Evolutionary conservation across 441 rosid genomes (phyloP).

Genomic region (Eugenia klotzschiana): DNA sequence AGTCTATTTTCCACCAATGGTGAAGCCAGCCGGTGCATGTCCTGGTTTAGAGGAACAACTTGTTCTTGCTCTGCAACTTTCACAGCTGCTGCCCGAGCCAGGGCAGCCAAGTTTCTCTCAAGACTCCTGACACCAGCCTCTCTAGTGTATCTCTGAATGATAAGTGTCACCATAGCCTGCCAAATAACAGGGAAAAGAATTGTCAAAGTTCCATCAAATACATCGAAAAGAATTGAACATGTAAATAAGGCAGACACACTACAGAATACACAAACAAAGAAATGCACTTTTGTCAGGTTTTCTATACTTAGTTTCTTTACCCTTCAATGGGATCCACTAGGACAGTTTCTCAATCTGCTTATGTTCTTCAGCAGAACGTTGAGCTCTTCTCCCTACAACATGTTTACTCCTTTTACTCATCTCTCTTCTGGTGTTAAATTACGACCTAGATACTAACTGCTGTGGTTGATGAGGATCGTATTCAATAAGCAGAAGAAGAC

Average conservation of each 20-base stretch:
- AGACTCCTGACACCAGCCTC: conserved; percentile 93
- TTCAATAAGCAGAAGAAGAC: background rate
- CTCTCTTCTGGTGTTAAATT: background rate
- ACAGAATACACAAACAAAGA: background rate
- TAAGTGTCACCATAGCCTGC: conserved; percentile 72
- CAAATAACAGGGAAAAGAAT: background rate
- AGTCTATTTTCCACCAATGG: conserved; percentile 76
- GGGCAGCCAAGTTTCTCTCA: conserved; percentile 86
- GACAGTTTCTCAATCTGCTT: background rate
- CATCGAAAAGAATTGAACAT: background rate
- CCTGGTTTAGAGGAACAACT: conserved; percentile 58
- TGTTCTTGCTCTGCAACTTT: conserved; percentile 85
- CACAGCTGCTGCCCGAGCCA: conserved; percentile 98
- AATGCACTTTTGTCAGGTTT: background rate
- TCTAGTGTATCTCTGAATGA: conserved; percentile 89
- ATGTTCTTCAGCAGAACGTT: background rate
- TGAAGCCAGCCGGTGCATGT: conserved; percentile 61
- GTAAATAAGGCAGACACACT: background rate
- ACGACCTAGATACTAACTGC: background rate
- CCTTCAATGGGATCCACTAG: background rate
- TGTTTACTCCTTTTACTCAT: background rate
- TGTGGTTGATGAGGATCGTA: background rate
- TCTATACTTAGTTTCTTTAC: background rate
- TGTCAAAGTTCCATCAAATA: background rate
- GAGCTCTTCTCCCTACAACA: background rate